Evolutionary conservation across 495 filamentous ascomycete species (phyloP), one percentile per base, ranked within the genome.

Genomic region (Talaromyces borbonicus): DNA sequence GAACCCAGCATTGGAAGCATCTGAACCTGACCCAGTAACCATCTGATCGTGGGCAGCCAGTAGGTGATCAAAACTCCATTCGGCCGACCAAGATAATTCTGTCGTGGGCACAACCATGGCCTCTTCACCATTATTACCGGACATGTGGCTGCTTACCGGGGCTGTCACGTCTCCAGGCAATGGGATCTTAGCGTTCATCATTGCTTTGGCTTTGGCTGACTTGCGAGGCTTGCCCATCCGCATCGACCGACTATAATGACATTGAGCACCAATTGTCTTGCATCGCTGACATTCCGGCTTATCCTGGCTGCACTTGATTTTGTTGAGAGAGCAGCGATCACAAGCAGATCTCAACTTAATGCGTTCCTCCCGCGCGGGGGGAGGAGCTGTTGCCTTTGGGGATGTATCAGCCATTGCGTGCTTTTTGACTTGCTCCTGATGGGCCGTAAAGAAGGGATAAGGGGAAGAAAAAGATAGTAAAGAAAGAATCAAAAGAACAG

Each of bases 221-320:
- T 51, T 55, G 27, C 32, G 50, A 3, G 53, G 53, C 24, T 51
- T 52, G 8, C 53, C 53, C 20, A 42, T 49, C 16, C 49, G 46
- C 43, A 48, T 43, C 15, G 49, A 36, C n/a, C 49, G 49, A 23
- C 53, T 55, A 27, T 55, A 55, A 33, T 52, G 29, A 29, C 53
- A 55, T n/a, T 25, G 40, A 1, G 51, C 18, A 2, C 51, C 48
- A 15, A 44, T 53, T 5, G 16, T 50, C 23, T 40, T 31, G 32
- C 54, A 56, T 49, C 52, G 45, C 36, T 49, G 49, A 16, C 54
- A 56, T 15, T 35, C 30, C 4, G 51, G 54, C n/a, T 56, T 56
- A 15, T 56, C 54, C 31, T 51, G 51, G 43, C 51, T 54, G 31
- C 54, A 56, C 23, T 52, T 49, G 27, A 56, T 31, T 20, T 56